A percentile compares a stretch with the other conserved stretches of the same genome.
These are phyloP conservation scores for Ustilago trichophora DNA, from an alignment of 1,284 basidiomycete genomes.

Conservation along the genomic window DNA sequence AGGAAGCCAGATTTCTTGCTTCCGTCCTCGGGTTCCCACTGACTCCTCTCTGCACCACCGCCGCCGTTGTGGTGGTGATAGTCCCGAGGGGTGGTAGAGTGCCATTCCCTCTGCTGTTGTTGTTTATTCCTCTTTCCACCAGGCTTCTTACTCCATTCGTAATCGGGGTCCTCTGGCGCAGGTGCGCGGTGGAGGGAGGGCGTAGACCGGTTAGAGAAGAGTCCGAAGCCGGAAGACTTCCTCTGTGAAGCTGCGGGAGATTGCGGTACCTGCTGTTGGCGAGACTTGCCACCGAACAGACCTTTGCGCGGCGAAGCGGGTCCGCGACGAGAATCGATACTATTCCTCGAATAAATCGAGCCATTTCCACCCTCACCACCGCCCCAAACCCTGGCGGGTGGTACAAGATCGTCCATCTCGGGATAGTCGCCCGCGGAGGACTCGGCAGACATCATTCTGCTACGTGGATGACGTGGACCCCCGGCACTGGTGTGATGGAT, in stretches of 20 bases:
- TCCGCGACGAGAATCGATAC: constrained; percentile 11
- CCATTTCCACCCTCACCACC: no score
- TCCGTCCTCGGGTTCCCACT: constrained; percentile 8
- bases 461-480: constrained; percentile 9
- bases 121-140: background rate
- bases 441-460: constrained; percentile 6
- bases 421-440: constrained; percentile 27
- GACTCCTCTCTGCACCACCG: background rate
- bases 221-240: constrained; percentile 9
- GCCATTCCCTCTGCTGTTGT: constrained; percentile 30
- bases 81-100: constrained; percentile 22
- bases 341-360: constrained; percentile 15
- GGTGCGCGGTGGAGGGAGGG: constrained; percentile 27
- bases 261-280: background rate
- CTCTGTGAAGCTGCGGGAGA: constrained; percentile 1
- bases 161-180: constrained; percentile 39
- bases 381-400: constrained; percentile 24
- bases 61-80: no score
- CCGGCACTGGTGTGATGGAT: background rate
- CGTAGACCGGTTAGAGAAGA: constrained; percentile 32
- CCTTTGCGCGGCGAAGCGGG: constrained; percentile 5
- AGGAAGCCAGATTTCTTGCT: constrained; percentile 30
- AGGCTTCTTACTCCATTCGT: constrained; percentile 28
- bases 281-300: constrained; percentile 4
- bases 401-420: constrained; percentile 39